Base-by-base conservation (phyloP, 1,284 basidiomycete species). In the Wallemia ichthyophaga region DNA sequence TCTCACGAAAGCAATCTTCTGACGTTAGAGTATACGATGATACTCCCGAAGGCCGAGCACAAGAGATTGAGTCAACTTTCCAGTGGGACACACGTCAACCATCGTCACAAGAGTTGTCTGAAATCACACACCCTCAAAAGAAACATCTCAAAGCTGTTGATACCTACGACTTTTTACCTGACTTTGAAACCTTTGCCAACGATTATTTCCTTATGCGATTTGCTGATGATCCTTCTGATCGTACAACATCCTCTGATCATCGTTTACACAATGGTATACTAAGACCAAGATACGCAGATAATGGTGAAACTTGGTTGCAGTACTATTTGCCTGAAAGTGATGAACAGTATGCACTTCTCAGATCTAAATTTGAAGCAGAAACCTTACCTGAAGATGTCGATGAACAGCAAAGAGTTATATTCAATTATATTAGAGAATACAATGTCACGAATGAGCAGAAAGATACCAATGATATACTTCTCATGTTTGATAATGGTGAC, bases 131-230 rank as follows among this genome's bases (percentile, higher is more conserved):
- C 66, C 85, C 85, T 1, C 85, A 79, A 62, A 88, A 88, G 67
- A 78, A 78, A 21, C 72, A 76, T 57, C 73, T 91, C 21, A 78
- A 75, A 0, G 86, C 86, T 0, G 76, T 86, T 32, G 83, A 87
- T 64, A 81, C 80, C 2, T 92, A 81, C 69, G 83, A 89, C 64
- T 73, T 94, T 60, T 74, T 91, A 25, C 89, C 89, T 0, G 87
- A 94, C 66, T 76, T 77, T 1, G 81, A 85, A 59, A 80, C 86
- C 25, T 94, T 86, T 85, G 77, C 83, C 56, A 91, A 88, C 67
- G 79, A 82, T 61, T 91, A 89, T 67, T 84, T 88, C 65, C 69
- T 92, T 61, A 83, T 92, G 73, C 75, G 81, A 62, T 94, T 89
- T 67, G 81, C 81, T 13, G 88, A 94, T 67, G 74, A 86, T 23